Base-by-base conservation (phyloP, 306 rosid species). In the Vachellia pachyceras region DNA sequence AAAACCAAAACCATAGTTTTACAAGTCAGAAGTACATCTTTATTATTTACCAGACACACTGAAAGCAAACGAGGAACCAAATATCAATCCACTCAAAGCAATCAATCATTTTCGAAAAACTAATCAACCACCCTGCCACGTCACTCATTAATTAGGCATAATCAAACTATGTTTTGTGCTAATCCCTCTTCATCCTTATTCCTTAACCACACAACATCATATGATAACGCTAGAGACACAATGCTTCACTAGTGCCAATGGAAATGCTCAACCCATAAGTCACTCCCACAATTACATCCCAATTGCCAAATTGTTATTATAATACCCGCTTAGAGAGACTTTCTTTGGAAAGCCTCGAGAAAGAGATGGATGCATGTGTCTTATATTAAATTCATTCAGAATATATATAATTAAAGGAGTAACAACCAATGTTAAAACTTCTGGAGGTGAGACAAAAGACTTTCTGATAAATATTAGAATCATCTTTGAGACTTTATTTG, bases 121-220 rank as follows among this genome's bases (percentile, higher is more conserved):
- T 20, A 69, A 20, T 69, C 52, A 69, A 69, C 36, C 74, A 44
- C 74, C 37, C 74, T 1, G 52, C 74, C 74, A 69, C 74, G 74
- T 69, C 55, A 69, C 35, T 7, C n/a, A 10, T 58, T 58, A 23
- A 69, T 69, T 20, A n/a, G 52, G 52, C 73, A n/a, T n/a, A 69
- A 69, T 69, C 73, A 20, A 10, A n/a, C 73, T 5, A 22, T 13
- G 74, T 6, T 69, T 41, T n/a, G 37, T 69, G 47, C 74, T 41
- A 42, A 69, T 69, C 37, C 54, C 15, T 69, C 54, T 69, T 69
- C 74, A 22, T 69, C 74, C 55, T 41, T 69, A 42, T n/a, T n/a
- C n/a, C n/a, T n/a, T n/a, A n/a, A 69, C 74, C 55, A 69, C 54
- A 42, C 10, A 41, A n/a, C 20, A 69, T 11, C 8, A 40, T 20